phyloP scores from a whole-genome alignment of 768 basidiomycete species.

The Rhizopogon roseolus region DNA sequence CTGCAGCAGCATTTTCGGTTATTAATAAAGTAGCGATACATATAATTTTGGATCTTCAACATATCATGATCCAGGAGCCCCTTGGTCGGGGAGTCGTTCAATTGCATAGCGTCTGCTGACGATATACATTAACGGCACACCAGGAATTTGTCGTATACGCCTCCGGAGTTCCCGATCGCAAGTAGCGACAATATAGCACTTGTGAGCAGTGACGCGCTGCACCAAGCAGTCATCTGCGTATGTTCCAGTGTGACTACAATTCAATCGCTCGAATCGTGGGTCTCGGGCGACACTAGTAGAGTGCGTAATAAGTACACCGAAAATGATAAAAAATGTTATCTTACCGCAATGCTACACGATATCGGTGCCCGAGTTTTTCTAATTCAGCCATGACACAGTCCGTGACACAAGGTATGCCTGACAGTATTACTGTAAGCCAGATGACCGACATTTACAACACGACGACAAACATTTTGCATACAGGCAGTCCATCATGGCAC shows the following conservation, averaged over 20 bases:
- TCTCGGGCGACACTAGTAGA: slow-evolving; percentile 89
- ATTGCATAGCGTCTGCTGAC: slow-evolving; percentile 89
- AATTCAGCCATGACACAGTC: slow-evolving; percentile 99
- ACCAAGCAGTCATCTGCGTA: slow-evolving; percentile 99
- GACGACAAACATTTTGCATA: slow-evolving; percentile 85
- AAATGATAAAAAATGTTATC: slow-evolving; percentile 18
- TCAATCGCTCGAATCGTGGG: slow-evolving; percentile 91
- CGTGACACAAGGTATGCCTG: slow-evolving; percentile 98
- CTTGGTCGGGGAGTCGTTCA: slow-evolving; percentile 92
- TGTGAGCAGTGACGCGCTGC: slow-evolving; percentile 90
- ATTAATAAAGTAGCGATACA: neutral
- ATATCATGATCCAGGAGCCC: slow-evolving; percentile 55
- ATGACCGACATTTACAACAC: neutral
- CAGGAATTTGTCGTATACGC: slow-evolving; percentile 87
- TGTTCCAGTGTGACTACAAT: slow-evolving; percentile 91
- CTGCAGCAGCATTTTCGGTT: neutral
- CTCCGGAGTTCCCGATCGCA: slow-evolving; percentile 94
- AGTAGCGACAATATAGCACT: slow-evolving; percentile 96
- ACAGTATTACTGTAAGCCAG: slow-evolving; percentile 2
- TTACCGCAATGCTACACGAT: slow-evolving; percentile 89
- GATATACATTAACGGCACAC: slow-evolving; percentile 97
- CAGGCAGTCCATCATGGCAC: slow-evolving; percentile 99
- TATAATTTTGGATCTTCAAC: neutral
- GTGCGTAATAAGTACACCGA: neutral
- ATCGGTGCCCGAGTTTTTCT: slow-evolving; percentile 95